phyloP scores from a whole-genome alignment of 805 yeast genomes.

The Saturnispora silvae region DNA sequence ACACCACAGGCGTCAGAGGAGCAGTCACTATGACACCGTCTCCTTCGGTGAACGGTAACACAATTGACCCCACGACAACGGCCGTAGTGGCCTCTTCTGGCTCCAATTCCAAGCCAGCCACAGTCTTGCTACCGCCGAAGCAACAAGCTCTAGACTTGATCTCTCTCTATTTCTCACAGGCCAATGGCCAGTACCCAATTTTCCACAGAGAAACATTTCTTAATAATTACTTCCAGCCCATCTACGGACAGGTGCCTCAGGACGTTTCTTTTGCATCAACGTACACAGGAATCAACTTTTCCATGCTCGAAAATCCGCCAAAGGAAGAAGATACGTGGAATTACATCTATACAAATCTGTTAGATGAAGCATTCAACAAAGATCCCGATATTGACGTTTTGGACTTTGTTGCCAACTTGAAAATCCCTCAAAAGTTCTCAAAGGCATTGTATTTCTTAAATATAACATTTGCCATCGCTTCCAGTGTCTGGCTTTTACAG shows the following conservation, averaged over 20 bases:
- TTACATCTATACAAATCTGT: constrained; percentile 28
- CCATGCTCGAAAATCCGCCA: constrained; percentile 18
- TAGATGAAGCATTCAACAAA: constrained; percentile 21
- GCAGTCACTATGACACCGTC: background rate
- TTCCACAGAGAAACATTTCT: constrained; percentile 74
- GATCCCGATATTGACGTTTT: constrained; percentile 23
- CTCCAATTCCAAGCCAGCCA: constrained; percentile 12
- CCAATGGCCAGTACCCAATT: constrained; percentile 77
- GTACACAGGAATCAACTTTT: constrained; percentile 35
- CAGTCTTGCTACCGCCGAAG: constrained; percentile 59
- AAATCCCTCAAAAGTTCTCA: constrained; percentile 38
- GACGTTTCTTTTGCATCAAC: constrained; percentile 49
- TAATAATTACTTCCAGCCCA: constrained; percentile 56
- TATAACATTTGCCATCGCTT: constrained; percentile 70
- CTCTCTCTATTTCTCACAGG: constrained; percentile 59
- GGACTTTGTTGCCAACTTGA: constrained; percentile 28
- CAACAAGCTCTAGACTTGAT: constrained; percentile 56
- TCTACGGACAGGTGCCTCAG: constrained; percentile 59
- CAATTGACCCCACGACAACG: background rate
- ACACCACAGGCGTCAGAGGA: background rate
- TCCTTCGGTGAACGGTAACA: background rate
- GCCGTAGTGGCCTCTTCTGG: constrained; percentile 8
- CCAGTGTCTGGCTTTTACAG: constrained; percentile 60
- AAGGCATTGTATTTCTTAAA: constrained; percentile 61
- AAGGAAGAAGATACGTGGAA: constrained; percentile 40